Conservation (phyloP, 768 basidiomycete species). For the Pulveroboletus sp. region DNA sequence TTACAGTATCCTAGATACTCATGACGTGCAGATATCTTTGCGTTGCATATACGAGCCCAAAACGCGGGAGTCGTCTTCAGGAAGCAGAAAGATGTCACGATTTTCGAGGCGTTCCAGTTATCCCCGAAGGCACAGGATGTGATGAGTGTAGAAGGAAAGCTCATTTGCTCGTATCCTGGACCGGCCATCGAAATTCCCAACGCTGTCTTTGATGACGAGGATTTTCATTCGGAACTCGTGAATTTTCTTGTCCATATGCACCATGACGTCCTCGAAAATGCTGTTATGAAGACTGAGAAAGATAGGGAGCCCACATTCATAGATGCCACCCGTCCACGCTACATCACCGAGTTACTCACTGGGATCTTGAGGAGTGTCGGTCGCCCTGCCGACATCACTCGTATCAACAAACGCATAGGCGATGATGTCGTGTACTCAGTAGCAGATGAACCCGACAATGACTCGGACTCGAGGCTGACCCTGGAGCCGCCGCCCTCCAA, state of each 20-base stretch:
- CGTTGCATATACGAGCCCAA: constrained; percentile 35
- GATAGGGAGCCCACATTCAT: no score
- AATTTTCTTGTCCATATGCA: background rate
- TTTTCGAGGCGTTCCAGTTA: constrained; percentile 44
- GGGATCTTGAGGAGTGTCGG: no score
- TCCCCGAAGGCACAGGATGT: constrained; percentile 28
- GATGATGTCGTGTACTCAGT: no score
- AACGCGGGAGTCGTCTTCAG: no score
- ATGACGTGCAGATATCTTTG: constrained; percentile 31
- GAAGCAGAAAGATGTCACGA: background rate
- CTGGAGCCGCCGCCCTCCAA: no score
- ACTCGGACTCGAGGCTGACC: no score
- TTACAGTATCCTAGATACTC: background rate
- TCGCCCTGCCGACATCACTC: no score
- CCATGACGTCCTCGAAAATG: background rate
- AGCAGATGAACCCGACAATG: no score
- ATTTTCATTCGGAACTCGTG: background rate
- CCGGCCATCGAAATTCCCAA: no score
- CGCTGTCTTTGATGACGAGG: background rate
- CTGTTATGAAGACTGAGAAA: background rate
- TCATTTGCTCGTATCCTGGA: constrained; percentile 18
- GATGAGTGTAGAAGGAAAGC: background rate
- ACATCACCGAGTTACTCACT: no score
- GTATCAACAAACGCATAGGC: no score
- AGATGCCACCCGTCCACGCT: no score